These are phyloP conservation scores for Lachnellula occidentalis DNA, from an alignment of 2,329 filamentous ascomycete species.

Conservation along the genomic window DNA sequence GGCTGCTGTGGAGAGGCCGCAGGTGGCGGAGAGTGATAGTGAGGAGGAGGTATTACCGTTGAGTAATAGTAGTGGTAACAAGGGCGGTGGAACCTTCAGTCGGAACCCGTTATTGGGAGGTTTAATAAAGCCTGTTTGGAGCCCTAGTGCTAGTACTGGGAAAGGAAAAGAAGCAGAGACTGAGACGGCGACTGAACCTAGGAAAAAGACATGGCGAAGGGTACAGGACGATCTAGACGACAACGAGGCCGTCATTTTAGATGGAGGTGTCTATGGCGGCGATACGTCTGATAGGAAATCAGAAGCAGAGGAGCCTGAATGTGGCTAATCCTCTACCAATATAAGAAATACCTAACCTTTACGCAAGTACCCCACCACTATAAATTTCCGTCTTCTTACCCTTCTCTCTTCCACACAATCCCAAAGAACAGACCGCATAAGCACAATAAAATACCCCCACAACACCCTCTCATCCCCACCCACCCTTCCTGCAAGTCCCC, in stretches of 20 bases:
- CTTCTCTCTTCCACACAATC: neutral
- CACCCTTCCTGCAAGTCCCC: too few relatives aligned
- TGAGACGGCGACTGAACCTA: constrained; percentile 13
- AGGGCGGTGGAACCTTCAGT: constrained; percentile 30
- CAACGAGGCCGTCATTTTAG: constrained; percentile 36
- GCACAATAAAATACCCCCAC: too few relatives aligned
- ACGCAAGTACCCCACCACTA: neutral
- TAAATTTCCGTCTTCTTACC: neutral
- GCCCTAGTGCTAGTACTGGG: constrained; percentile 10
- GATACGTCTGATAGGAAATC: constrained; percentile 9
- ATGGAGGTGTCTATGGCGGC: constrained; percentile 33
- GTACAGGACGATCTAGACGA: constrained; percentile 38
- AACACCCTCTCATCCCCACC: too few relatives aligned
- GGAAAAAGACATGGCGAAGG: constrained; percentile 34
- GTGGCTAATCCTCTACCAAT: constrained; percentile 10
- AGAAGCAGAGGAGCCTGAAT: constrained; percentile 24
- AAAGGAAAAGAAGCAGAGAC: constrained; percentile 26
- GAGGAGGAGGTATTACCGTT: constrained; percentile 22
- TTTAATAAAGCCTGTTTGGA: constrained; percentile 32
- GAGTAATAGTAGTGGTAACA: constrained; percentile 15
- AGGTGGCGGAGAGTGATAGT: constrained; percentile 12
- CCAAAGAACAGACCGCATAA: neutral
- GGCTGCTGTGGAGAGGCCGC: constrained; percentile 25
- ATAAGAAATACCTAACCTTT: neutral
- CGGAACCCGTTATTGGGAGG: constrained; percentile 32